Conservation (phyloP, 441 rosid species). For the Capsella rubella region DNA sequence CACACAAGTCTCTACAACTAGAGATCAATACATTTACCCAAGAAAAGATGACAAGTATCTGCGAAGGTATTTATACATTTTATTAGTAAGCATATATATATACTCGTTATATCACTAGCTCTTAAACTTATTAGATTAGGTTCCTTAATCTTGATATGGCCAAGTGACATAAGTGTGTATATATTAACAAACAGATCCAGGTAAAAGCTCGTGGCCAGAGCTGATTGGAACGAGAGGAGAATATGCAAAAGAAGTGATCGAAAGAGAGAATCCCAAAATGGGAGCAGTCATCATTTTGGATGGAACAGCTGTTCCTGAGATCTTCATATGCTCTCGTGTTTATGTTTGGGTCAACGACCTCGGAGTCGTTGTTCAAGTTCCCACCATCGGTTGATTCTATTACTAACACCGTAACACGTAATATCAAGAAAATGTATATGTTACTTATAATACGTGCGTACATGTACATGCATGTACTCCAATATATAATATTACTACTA, state of each 20-base stretch:
- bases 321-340: conserved; percentile 31
- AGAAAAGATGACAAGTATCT: conserved; percentile 29
- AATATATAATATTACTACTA: no score
- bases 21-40: not conserved
- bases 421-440: no score
- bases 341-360: conserved; percentile 30
- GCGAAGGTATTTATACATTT: conserved; percentile 24
- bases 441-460: no score
- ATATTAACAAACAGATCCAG: conserved; percentile 30
- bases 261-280: conserved; percentile 41
- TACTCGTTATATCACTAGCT: no score
- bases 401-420: no score
- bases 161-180: no score
- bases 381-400: conserved; percentile 16
- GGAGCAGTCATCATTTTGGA: conserved; percentile 17
- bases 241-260: conserved; percentile 38
- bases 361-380: conserved; percentile 29
- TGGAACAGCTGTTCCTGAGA: not conserved
- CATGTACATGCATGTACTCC: no score
- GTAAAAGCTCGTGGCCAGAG: conserved; percentile 43
- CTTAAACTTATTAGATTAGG: no score
- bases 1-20: not conserved
- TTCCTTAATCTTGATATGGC: no score
- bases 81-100: no score
- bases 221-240: conserved; percentile 30